These are phyloP conservation scores for Sporothrix brunneoviolacea DNA, from an alignment of 2,329 filamentous ascomycete species.

Conservation along the genomic window DNA sequence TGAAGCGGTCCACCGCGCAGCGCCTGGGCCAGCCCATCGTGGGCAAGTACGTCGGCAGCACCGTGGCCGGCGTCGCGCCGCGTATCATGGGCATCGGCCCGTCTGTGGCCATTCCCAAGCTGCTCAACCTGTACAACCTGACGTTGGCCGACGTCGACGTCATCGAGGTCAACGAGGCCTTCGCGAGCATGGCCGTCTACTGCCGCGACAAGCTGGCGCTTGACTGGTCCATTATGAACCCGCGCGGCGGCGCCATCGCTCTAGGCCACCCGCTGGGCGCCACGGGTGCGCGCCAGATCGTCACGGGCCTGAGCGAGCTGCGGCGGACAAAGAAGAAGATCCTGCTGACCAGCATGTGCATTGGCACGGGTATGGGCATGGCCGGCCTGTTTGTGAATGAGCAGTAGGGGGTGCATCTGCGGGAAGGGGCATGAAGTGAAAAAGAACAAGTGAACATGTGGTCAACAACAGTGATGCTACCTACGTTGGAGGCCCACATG, in stretches of 20 bases:
- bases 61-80: conserved; percentile 81
- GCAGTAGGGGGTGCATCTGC: conserved; percentile 7
- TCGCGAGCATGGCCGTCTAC: conserved; percentile 96
- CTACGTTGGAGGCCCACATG: neutral
- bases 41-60: conserved; percentile 90
- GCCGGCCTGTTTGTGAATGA: conserved; percentile 37
- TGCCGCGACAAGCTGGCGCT: conserved; percentile 68
- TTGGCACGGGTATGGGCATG: conserved; percentile 64
- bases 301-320: conserved; percentile 69
- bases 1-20: conserved; percentile 87
- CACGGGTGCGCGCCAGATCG: conserved; percentile 74
- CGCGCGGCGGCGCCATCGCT: conserved; percentile 74
- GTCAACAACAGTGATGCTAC: neutral
- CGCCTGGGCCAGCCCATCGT: conserved; percentile 85
- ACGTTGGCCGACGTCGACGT: conserved; percentile 78
- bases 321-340: conserved; percentile 84
- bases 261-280: conserved; percentile 69
- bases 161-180: conserved; percentile 94
- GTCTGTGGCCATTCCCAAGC: conserved; percentile 68
- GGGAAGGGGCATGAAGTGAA: neutral
- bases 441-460: neutral
- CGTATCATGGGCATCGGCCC: conserved; percentile 96
- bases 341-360: conserved; percentile 85
- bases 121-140: conserved; percentile 73
- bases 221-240: conserved; percentile 72